Percentiles rank a stretch among this genome's conserved stretches.
Conservation (phyloP, 306 rosid species). For the Cyamopsis tetragonoloba region DNA sequence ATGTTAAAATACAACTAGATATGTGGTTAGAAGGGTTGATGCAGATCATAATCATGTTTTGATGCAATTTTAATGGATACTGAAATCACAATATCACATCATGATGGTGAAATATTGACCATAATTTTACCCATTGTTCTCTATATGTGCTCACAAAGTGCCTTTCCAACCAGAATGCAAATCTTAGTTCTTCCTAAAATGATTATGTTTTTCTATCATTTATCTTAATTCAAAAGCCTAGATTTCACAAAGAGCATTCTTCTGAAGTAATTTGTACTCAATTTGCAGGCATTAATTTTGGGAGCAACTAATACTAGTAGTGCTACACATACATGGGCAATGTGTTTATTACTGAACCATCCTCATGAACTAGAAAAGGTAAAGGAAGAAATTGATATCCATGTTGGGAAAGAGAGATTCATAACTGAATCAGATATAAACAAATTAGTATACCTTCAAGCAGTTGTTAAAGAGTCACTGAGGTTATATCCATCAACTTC, state of each 20-base stretch:
- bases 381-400: slow-evolving; percentile 13
- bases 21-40: too few relatives aligned
- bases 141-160: too few relatives aligned
- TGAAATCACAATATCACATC: too few relatives aligned
- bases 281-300: slow-evolving; percentile 3
- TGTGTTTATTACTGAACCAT: slow-evolving; percentile 9
- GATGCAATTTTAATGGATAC: too few relatives aligned
- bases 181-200: too few relatives aligned
- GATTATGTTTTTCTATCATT: too few relatives aligned
- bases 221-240: too few relatives aligned
- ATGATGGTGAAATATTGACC: too few relatives aligned
- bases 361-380: slow-evolving; percentile 1
- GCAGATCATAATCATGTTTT: too few relatives aligned
- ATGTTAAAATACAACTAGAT: too few relatives aligned
- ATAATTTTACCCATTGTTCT: too few relatives aligned
- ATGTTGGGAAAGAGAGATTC: slow-evolving; percentile 1
- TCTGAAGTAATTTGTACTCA: background rate
- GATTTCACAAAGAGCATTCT: background rate
- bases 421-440: slow-evolving; percentile 4
- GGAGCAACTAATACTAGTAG: slow-evolving; percentile 26
- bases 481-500: slow-evolving; percentile 20
- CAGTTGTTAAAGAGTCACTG: slow-evolving; percentile 8
- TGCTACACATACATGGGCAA: background rate
- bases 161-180: too few relatives aligned
- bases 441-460: slow-evolving; percentile 23